These are phyloP conservation scores for Massariosphaeria phaeospora DNA, from an alignment of 495 filamentous ascomycete genomes.

Conservation along the genomic window DNA sequence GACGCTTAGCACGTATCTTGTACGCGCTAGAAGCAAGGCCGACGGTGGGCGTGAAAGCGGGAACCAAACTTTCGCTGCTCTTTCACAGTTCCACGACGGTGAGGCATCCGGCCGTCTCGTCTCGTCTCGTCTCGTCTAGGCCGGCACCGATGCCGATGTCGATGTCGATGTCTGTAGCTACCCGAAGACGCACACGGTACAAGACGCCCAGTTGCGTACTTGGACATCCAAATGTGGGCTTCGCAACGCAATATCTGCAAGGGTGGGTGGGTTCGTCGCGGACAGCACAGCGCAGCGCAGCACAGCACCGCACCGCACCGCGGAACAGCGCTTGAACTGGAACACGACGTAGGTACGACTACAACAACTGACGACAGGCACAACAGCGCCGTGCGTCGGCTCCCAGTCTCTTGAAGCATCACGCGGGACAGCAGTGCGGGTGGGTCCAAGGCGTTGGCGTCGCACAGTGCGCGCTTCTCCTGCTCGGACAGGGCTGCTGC, in stretches of 20 bases:
- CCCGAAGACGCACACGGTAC: no score
- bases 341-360: conserved; percentile 2
- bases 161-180: no score
- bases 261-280: conserved; percentile 6
- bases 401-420: no score
- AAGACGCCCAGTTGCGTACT: no score
- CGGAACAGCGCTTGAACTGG: conserved; percentile 12
- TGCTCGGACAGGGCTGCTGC: not conserved
- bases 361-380: not conserved
- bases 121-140: no score
- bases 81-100: conserved; percentile 11
- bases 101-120: conserved; percentile 13
- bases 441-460: not conserved
- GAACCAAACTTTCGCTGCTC: conserved; percentile 5
- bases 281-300: conserved; percentile 2
- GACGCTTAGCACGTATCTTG: conserved; percentile 12
- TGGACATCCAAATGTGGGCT: conserved; percentile 2
- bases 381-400: conserved; percentile 9
- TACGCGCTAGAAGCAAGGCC: conserved; percentile 11
- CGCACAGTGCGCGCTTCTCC: conserved; percentile 1
- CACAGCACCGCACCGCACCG: not conserved
- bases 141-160: no score
- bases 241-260: conserved; percentile 15
- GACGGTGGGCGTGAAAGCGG: not conserved
- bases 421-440: not conserved